These are phyloP conservation scores for Lentinula guzmanii DNA, from an alignment of 768 basidiomycete genomes.

Conservation along the genomic window DNA sequence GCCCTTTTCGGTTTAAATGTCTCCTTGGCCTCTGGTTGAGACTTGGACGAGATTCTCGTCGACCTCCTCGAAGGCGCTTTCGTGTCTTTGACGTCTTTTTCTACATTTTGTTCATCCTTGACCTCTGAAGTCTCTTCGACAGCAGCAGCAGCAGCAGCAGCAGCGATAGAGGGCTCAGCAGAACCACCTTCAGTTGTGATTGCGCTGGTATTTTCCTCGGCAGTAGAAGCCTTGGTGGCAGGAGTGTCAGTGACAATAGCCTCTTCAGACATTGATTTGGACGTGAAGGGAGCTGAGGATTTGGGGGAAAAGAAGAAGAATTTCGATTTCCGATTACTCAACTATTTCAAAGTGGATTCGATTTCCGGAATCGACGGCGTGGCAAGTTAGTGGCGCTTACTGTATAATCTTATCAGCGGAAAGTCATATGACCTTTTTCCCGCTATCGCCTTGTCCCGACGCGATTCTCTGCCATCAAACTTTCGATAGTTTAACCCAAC, in stretches of 20 bases:
- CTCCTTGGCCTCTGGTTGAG: neutral
- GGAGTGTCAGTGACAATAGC: neutral
- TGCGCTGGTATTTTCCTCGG: neutral
- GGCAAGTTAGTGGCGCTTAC: neutral
- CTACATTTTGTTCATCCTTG: neutral
- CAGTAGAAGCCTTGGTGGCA: neutral
- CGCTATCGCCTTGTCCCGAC: neutral
- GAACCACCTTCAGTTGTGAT: neutral
- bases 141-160: neutral
- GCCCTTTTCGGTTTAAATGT: neutral
- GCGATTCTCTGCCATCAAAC: neutral
- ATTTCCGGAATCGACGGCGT: neutral
- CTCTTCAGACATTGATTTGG: neutral
- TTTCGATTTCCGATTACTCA: neutral
- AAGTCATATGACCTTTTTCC: neutral
- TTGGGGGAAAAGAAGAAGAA: neutral
- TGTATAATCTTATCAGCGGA: neutral
- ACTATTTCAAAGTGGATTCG: neutral
- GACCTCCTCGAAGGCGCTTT: slow-evolving; percentile 6
- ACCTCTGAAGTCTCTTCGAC: neutral
- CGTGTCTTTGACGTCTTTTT: neutral
- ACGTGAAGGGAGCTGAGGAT: neutral
- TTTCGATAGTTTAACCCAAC: no score
- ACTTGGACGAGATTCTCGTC: slow-evolving; percentile 4
- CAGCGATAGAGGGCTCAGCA: neutral